Conservation (phyloP, 164 flowering plant species). For the Vitis rotundifolia region DNA sequence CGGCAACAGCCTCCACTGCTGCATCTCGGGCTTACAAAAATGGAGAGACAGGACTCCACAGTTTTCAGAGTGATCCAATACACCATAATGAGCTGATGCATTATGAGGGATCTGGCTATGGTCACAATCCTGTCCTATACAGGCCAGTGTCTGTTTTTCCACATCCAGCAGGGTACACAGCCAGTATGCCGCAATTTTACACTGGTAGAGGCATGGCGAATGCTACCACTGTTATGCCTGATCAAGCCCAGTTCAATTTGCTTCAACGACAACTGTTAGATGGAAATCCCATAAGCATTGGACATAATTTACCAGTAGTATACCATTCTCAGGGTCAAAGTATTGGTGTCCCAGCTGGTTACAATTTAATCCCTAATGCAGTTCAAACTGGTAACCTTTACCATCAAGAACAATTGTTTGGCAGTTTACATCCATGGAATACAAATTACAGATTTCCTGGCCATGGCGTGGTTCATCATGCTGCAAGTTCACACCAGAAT, state of each 20-base stretch:
- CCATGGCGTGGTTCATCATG: neutral
- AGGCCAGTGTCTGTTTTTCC: neutral
- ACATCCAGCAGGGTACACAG: neutral
- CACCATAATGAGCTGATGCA: neutral
- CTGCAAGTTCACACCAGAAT: neutral
- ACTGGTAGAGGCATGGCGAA: neutral
- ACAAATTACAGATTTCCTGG: neutral
- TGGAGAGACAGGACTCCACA: neutral
- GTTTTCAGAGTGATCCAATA: neutral
- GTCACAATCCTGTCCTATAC: neutral
- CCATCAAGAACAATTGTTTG: neutral
- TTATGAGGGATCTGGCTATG: neutral
- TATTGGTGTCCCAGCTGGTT: neutral
- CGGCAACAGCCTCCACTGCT: neutral
- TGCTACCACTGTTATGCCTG: neutral
- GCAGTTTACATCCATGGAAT: neutral
- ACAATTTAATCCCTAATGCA: neutral
- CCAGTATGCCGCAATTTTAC: neutral
- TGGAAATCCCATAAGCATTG: neutral
- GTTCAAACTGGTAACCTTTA: neutral
- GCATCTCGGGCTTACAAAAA: neutral
- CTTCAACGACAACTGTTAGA: neutral
- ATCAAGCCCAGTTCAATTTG: neutral
- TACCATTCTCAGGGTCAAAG: neutral
- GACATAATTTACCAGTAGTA: neutral